phyloP scores from a whole-genome alignment of 2,329 filamentous ascomycete genomes.

The Colletotrichum cordylinicola region DNA sequence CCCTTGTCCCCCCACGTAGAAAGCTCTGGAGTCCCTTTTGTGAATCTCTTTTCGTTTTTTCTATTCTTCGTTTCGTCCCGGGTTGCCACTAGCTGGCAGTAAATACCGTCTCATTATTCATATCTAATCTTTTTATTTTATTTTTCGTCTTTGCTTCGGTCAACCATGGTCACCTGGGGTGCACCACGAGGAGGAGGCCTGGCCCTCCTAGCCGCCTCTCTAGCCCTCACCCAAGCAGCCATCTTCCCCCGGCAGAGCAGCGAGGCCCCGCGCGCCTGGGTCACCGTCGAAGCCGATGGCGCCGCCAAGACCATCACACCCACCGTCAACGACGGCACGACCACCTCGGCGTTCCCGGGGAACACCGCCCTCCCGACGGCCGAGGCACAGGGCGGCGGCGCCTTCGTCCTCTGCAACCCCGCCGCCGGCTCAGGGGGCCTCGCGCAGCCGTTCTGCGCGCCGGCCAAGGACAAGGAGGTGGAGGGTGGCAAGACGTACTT shows the following conservation, averaged over 20 bases:
- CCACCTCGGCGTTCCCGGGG: conserved; percentile 14
- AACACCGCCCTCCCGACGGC: conserved; percentile 11
- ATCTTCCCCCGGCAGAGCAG: conserved; percentile 9
- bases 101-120: background rate
- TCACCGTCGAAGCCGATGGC: conserved; percentile 19
- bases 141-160: background rate
- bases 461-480: conserved; percentile 1
- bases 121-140: background rate
- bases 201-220: background rate
- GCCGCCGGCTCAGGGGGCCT: conserved; percentile 12
- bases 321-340: conserved; percentile 20
- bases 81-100: background rate
- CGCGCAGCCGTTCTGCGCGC: conserved; percentile 21
- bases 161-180: background rate
- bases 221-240: conserved; percentile 4
- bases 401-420: conserved; percentile 21
- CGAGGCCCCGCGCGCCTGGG: conserved; percentile 21
- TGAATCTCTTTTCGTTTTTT: background rate
- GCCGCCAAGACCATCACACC: conserved; percentile 17
- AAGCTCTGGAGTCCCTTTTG: background rate
- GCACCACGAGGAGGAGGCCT: background rate
- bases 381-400: conserved; percentile 10
- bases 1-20: background rate
- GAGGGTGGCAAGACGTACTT: conserved; percentile 21
- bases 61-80: background rate